phyloP scores from a whole-genome alignment of 2,329 filamentous ascomycete genomes.

The Daldinia sp. region DNA sequence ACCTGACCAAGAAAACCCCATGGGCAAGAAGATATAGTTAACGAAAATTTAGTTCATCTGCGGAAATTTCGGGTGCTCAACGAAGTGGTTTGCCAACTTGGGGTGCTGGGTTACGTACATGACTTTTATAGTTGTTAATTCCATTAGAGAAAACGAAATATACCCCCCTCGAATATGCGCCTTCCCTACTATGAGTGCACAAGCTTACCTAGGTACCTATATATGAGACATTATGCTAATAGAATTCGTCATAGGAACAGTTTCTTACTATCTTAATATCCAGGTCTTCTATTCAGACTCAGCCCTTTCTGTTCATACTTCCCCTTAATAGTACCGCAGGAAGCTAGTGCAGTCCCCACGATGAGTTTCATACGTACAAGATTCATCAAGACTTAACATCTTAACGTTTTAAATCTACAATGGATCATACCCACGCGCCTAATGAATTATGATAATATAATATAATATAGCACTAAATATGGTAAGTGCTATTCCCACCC shows the following conservation, averaged over 20 bases:
- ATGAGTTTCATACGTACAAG: too few species aligned
- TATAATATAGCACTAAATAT: too few species aligned
- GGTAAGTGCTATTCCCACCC: too few species aligned
- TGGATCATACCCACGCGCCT: too few species aligned
- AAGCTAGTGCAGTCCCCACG: too few species aligned
- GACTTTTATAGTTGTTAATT: neutral
- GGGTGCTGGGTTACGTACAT: neutral
- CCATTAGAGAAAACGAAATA: neutral
- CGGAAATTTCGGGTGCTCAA: neutral
- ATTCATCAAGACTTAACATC: too few species aligned
- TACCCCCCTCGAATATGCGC: neutral
- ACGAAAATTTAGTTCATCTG: neutral
- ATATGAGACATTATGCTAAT: neutral
- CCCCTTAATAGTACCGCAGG: too few species aligned
- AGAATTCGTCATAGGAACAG: neutral
- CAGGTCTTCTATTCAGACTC: too few species aligned
- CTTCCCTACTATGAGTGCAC: neutral
- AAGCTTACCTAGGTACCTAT: neutral
- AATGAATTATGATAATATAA: too few species aligned
- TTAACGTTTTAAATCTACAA: too few species aligned
- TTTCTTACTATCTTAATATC: too few species aligned
- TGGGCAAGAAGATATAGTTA: neutral
- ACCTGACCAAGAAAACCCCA: neutral
- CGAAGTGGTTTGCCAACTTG: neutral
- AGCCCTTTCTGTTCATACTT: too few species aligned